Conservation (phyloP, 2,329 filamentous ascomycete genomes). For the Ophiosphaerella herpotricha region DNA sequence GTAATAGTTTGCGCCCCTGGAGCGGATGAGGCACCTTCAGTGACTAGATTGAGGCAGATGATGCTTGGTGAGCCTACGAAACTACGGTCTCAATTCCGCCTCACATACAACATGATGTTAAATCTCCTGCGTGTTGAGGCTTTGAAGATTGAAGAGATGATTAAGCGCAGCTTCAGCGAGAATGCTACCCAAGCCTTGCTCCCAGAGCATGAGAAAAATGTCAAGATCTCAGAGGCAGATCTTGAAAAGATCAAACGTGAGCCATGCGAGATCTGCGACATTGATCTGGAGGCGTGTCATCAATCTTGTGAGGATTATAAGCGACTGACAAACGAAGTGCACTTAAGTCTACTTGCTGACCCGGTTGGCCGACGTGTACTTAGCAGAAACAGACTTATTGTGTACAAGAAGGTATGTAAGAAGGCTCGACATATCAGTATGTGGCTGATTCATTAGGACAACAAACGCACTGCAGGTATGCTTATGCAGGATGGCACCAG, state of each 20-base stretch:
- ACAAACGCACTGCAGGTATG: constrained; percentile 80
- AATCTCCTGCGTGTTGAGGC: constrained; percentile 94
- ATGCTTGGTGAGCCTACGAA: constrained; percentile 96
- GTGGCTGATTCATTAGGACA: constrained; percentile 59
- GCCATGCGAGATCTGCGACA: constrained; percentile 78
- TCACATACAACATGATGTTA: constrained; percentile 99
- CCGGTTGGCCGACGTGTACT: constrained; percentile 83
- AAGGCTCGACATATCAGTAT: neutral
- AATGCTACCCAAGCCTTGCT: constrained; percentile 94
- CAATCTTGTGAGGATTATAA: constrained; percentile 80
- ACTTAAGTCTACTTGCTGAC: constrained; percentile 76
- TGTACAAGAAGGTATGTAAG: constrained; percentile 68
- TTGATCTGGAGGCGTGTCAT: constrained; percentile 79
- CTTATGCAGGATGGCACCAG: constrained; percentile 76
- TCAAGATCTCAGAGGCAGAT: constrained; percentile 89
- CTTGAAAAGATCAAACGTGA: constrained; percentile 88
- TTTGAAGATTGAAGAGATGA: constrained; percentile 99
- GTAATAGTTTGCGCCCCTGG: constrained; percentile 88
- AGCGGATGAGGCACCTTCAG: constrained; percentile 85
- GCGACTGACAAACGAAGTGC: constrained; percentile 78
- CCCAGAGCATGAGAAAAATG: constrained; percentile 93
- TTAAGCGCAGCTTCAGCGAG: constrained; percentile 98
- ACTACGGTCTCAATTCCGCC: constrained; percentile 89
- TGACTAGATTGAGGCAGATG: constrained; percentile 83
- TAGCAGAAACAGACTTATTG: constrained; percentile 72